Evolutionary conservation across 345 rosid species (phyloP).

Genomic region (Populus pruinosa): DNA sequence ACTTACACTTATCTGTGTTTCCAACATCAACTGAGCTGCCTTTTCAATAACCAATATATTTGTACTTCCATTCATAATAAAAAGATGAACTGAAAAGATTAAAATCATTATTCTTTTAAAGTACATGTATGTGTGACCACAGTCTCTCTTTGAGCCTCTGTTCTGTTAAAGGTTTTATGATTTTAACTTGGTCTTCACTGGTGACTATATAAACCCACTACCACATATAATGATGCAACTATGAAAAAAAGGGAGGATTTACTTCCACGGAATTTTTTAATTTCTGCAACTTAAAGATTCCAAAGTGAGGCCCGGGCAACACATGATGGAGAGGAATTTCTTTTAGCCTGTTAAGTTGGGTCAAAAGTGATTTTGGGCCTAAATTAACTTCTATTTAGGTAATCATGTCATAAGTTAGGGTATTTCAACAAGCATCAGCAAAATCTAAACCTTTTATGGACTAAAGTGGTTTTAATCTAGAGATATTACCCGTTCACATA

Average conservation of each 20-base stretch:
- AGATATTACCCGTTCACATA: neutral
- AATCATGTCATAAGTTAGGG: neutral
- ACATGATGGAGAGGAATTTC: neutral
- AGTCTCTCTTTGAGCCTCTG: neutral
- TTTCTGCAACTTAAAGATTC: neutral
- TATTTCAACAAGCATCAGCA: neutral
- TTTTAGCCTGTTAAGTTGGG: neutral
- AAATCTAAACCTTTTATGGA: neutral
- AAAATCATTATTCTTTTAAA: too few species aligned
- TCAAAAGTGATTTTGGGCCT: neutral
- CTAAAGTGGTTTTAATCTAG: neutral
- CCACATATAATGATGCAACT: neutral
- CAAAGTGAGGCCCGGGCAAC: neutral
- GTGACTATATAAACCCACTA: neutral
- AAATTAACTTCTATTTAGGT: neutral
- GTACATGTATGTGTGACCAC: too few species aligned
- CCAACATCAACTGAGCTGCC: neutral
- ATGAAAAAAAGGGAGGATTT: neutral
- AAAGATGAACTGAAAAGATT: neutral
- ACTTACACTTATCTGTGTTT: neutral
- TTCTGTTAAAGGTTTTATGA: neutral
- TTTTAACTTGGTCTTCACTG: neutral
- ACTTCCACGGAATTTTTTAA: neutral
- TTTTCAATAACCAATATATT: too few species aligned
- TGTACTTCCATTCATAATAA: neutral